Evolutionary conservation across 164 flowering plant genomes (phyloP).

Genomic region (Santalum album): DNA sequence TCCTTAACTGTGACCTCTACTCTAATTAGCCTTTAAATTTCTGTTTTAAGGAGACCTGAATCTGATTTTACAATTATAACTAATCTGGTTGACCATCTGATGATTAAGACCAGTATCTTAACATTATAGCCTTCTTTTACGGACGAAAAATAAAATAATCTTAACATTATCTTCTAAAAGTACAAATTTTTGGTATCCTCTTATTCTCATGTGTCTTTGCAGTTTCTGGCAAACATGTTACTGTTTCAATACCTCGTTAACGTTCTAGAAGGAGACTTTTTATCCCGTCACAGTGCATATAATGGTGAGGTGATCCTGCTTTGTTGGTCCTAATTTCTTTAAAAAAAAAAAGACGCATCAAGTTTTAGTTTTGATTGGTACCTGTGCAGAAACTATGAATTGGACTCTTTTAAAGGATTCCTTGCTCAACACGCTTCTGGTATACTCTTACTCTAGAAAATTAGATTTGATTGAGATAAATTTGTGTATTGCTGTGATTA

Average conservation of each 20-base stretch:
- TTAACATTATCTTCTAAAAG: not conserved
- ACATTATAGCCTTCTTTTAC: not conserved
- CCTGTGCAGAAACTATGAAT: conserved; percentile 48
- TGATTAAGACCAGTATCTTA: no score
- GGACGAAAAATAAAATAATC: not conserved
- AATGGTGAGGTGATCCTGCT: conserved; percentile 28
- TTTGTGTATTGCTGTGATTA: not conserved
- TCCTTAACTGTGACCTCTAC: not conserved
- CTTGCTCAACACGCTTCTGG: conserved; percentile 66
- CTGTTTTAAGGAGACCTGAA: not conserved
- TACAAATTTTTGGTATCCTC: not conserved
- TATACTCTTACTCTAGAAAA: conserved; percentile 15
- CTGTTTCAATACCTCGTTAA: conserved; percentile 64
- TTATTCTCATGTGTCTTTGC: conserved; percentile 16
- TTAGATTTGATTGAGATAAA: not conserved
- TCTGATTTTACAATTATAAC: not conserved
- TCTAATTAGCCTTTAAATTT: not conserved
- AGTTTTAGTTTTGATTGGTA: conserved; percentile 2
- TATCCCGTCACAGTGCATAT: conserved; percentile 42
- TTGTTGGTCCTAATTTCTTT: not conserved
- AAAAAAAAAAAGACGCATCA: no score
- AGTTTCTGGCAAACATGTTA: conserved; percentile 58
- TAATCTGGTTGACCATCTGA: no score
- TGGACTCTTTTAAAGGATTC: conserved; percentile 65
- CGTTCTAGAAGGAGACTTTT: conserved; percentile 63